phyloP scores from a whole-genome alignment of 345 rosid genomes.

The Jatropha curcas region DNA sequence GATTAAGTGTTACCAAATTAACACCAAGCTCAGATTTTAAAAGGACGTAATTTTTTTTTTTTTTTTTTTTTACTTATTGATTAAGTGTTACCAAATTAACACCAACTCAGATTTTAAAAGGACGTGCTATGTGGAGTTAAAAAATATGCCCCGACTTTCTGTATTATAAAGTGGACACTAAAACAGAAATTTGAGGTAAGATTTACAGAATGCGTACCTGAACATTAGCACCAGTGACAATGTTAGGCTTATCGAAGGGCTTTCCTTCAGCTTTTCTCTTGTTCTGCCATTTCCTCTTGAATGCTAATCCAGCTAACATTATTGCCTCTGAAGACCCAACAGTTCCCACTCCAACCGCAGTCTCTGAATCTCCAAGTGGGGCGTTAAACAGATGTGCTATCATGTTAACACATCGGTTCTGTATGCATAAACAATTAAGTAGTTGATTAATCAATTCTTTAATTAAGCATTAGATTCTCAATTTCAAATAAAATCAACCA shows the following conservation, averaged over 20 bases:
- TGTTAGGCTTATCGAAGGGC: conserved; percentile 32
- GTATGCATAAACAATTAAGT: background rate
- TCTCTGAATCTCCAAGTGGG: conserved; percentile 32
- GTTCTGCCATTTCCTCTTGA: conserved; percentile 37
- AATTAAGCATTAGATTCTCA: background rate
- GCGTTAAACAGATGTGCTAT: conserved; percentile 34
- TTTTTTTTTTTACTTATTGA: too few species aligned
- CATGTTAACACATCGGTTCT: conserved; percentile 40
- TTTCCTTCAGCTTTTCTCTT: conserved; percentile 27
- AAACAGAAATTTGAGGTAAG: too few species aligned
- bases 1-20: too few species aligned
- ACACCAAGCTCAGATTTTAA: too few species aligned
- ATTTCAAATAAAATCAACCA: background rate
- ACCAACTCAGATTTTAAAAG: too few species aligned
- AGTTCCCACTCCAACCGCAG: conserved; percentile 34
- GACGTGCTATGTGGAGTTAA: too few species aligned
- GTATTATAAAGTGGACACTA: too few species aligned
- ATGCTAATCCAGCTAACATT: conserved; percentile 37
- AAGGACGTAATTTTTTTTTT: background rate
- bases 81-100: too few species aligned
- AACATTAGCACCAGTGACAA: conserved; percentile 37
- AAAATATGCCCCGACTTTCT: too few species aligned
- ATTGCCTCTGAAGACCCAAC: conserved; percentile 39
- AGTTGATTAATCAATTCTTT: background rate
- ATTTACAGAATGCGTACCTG: conserved; percentile 10